Evolutionary conservation across 768 basidiomycete species (phyloP).

Genomic region (Mycena olivaceomarginata): DNA sequence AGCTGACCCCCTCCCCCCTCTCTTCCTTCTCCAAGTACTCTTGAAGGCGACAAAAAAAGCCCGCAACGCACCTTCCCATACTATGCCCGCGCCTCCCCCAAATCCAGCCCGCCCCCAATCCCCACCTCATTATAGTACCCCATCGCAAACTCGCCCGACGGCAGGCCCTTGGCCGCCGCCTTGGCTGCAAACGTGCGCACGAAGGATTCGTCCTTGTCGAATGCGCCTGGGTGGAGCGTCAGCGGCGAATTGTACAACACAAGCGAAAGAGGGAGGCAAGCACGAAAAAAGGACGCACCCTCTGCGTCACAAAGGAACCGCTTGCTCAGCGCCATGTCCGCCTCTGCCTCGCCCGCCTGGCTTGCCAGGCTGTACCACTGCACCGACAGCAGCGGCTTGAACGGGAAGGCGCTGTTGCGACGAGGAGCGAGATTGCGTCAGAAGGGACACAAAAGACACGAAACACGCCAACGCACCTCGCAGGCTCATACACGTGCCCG

Average conservation of each 20-base stretch:
- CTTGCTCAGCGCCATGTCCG: slow-evolving; percentile 97
- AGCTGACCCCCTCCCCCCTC: too few relatives aligned
- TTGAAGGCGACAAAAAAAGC: too few relatives aligned
- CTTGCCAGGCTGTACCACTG: slow-evolving; percentile 91
- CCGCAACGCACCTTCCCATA: slow-evolving; percentile 70
- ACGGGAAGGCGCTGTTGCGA: slow-evolving; percentile 69
- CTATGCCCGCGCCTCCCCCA: slow-evolving; percentile 83
- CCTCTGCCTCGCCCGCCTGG: slow-evolving; percentile 92
- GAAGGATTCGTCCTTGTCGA: slow-evolving; percentile 91
- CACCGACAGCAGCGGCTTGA: slow-evolving; percentile 92
- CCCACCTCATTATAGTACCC: slow-evolving; percentile 97
- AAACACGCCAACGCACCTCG: slow-evolving; percentile 47
- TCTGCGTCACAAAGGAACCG: slow-evolving; percentile 94
- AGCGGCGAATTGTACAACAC: too few relatives aligned
- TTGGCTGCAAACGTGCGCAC: slow-evolving; percentile 95
- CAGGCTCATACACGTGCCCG: slow-evolving; percentile 93
- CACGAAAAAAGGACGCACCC: slow-evolving; percentile 58
- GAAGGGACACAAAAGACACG: too few relatives aligned
- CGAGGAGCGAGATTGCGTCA: too few relatives aligned
- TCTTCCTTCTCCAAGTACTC: too few relatives aligned
- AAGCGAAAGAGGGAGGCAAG: background rate
- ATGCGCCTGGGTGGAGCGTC: background rate
- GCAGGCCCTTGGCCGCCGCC: slow-evolving; percentile 82
- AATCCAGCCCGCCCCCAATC: slow-evolving; percentile 81
- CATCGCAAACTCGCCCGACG: slow-evolving; percentile 95